Evolutionary conservation across 2,329 filamentous ascomycete species (phyloP), one percentile per base, ranked within the genome.

Genomic region (Capronia epimyces): DNA sequence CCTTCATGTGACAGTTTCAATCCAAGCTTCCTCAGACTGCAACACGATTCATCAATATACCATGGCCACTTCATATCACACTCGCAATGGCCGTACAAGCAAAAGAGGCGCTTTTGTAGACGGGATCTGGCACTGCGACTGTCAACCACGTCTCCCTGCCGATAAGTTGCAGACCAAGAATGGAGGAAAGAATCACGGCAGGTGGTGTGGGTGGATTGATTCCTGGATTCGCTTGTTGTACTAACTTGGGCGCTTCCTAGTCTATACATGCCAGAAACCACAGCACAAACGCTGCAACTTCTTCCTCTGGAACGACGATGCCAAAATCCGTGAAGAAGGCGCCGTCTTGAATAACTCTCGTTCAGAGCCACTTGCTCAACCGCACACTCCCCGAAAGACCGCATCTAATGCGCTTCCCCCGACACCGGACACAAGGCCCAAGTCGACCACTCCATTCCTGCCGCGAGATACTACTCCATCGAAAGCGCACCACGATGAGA

Each of bases 271-370:
- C 60, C 77, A 80, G 57, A 72, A 74, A 58, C 66, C 68, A 27
- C 66, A 71, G 46, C 61, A 66, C 2, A 66, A 73, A 40, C 67
- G 72, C 34, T 84, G 81, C 61, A 70, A 68, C 3, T 83, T 83
- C 68, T 84, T 83, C 50, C 69, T 83, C 0, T 84, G 80, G 80
- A 72, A 76, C 12, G 73, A 76, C 47, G 77, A 82, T 48, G 80
- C 80, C 12, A 71, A 76, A 56, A 56, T 67, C n/a, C 69, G 80
- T 16, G 76, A 79, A 63, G 72, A 74, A 52, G 65, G 65, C 9
- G 71, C 71, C 18, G 65, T 80, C 4, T 61, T 77, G 53, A 71
- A 67, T 54, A 78, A 77, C 56, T 72, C 74, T 20, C 66, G 69
- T 46, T 73, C 70, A 2, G 77, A 80, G 58, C 65, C 69, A 2